These are phyloP conservation scores for Sherardia arvensis DNA, from an alignment of 257 asterid genomes.

Conservation along the genomic window DNA sequence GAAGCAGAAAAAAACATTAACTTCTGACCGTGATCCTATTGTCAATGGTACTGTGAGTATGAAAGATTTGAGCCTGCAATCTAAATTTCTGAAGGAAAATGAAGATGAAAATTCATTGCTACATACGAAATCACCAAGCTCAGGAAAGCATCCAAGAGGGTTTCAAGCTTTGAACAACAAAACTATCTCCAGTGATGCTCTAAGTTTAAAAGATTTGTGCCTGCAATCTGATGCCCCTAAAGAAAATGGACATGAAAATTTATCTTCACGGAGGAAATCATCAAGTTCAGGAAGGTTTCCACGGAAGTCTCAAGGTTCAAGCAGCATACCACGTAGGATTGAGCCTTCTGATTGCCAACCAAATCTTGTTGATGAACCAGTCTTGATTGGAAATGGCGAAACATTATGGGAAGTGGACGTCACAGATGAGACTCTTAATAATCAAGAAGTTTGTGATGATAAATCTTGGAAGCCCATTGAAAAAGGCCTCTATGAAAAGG, in stretches of 20 bases:
- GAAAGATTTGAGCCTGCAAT: conserved; percentile 35
- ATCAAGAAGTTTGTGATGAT: conserved; percentile 33
- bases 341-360: conserved; percentile 32
- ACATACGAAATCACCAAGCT: conserved; percentile 36
- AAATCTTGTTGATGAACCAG: conserved; percentile 13
- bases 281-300: conserved; percentile 47
- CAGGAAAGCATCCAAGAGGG: conserved; percentile 48
- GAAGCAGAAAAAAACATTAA: conserved; percentile 43
- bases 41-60: conserved; percentile 34
- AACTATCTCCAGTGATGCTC: conserved; percentile 33
- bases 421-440: conserved; percentile 32
- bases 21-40: conserved; percentile 58
- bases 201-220: conserved; percentile 35
- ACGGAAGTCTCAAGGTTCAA: conserved; percentile 28
- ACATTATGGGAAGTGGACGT: conserved; percentile 42
- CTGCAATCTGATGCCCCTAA: conserved; percentile 26
- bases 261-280: conserved; percentile 37
- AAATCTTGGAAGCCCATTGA: conserved; percentile 79
- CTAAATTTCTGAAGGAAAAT: conserved; percentile 23
- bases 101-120: conserved; percentile 24
- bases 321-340: conserved; percentile 13
- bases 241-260: conserved; percentile 17
- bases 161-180: conserved; percentile 15
- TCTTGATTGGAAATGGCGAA: conserved; percentile 28
- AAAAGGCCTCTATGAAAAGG: conserved; percentile 82